Evolutionary conservation across 371 early-diverging fungal species (phyloP).

Genomic region (Mucor saturninus): DNA sequence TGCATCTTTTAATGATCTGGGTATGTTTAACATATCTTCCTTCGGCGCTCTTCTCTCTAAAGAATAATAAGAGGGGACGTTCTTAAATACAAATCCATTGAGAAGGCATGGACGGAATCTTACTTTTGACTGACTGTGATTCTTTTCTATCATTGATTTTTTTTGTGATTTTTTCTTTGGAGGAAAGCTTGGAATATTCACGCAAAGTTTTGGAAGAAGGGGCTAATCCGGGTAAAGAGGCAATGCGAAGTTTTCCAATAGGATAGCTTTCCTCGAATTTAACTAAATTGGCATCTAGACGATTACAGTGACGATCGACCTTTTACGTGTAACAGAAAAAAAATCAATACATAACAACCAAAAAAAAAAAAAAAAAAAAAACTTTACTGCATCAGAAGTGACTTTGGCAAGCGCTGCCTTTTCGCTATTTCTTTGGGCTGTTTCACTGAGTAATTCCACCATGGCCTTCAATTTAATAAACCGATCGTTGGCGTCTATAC

Average conservation of each 20-base stretch:
- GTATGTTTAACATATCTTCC: constrained; percentile 15
- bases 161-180: constrained; percentile 22
- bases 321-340: not conserved
- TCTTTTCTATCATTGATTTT: constrained; percentile 23
- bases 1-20: constrained; percentile 22
- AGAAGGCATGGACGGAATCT: not conserved
- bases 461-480: constrained; percentile 65
- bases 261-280: constrained; percentile 51
- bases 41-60: constrained; percentile 25
- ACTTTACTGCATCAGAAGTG: constrained; percentile 79
- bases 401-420: constrained; percentile 90
- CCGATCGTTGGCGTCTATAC: constrained; percentile 59
- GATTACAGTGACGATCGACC: constrained; percentile 54
- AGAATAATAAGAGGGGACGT: not conserved
- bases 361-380: not conserved
- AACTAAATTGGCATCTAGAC: constrained; percentile 52
- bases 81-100: not conserved
- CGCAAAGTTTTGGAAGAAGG: constrained; percentile 43
- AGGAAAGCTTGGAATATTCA: constrained; percentile 30
- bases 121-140: constrained; percentile 24
- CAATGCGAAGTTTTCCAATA: constrained; percentile 41
- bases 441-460: constrained; percentile 63
- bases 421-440: constrained; percentile 89
- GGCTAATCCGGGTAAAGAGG: constrained; percentile 42
- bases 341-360: no score